A percentile compares a stretch with the other conserved stretches of the same genome.
phyloP scores from a whole-genome alignment of 78 protist genomes.

The Dictyostelium capitatum region DNA sequence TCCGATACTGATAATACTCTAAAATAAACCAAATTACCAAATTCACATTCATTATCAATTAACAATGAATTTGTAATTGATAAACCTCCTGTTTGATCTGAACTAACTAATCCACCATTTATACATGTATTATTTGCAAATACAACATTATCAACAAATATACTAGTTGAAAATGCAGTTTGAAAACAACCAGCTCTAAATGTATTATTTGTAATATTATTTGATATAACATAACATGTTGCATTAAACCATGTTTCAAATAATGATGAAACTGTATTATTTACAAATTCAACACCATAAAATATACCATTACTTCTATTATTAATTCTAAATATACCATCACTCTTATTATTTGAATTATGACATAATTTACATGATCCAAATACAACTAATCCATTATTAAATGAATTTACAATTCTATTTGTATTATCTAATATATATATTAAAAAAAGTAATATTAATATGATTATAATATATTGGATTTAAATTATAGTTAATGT shows the following conservation, averaged over 20 bases:
- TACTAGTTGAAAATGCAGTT: background rate
- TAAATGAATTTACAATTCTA: conserved; percentile 38
- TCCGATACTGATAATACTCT: background rate
- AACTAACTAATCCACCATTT: background rate
- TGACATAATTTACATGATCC: background rate
- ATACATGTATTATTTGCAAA: background rate
- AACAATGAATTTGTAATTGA: background rate
- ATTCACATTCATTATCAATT: background rate
- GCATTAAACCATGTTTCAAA: conserved; percentile 9
- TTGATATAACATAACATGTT: background rate
- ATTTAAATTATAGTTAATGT: too few relatives aligned
- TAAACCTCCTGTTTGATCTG: conserved; percentile 20
- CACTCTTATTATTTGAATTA: background rate
- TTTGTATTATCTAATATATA: background rate
- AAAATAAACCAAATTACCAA: conserved; percentile 8
- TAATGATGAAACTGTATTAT: background rate
- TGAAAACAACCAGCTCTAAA: background rate
- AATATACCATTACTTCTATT: background rate
- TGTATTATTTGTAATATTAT: conserved; percentile 5
- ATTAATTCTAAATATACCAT: conserved; percentile 4
- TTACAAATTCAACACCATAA: background rate
- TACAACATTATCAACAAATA: background rate
- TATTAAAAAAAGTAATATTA: background rate
- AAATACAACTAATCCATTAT: conserved; percentile 26
- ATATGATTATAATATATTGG: background rate